phyloP scores from a whole-genome alignment of 140 eudicot genomes.

The Flaveria floridana region DNA sequence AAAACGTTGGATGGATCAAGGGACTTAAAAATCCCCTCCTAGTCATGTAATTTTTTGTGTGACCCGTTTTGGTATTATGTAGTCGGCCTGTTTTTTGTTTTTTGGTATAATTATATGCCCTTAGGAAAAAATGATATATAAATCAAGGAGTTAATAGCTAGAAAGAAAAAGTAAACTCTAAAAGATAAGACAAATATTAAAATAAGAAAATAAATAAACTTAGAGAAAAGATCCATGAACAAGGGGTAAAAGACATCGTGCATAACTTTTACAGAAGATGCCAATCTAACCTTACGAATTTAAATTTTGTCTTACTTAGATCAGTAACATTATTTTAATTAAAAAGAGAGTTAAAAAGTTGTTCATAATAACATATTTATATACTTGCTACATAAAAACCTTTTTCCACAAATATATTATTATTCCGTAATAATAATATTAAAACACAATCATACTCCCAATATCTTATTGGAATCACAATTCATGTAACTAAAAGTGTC shows the following conservation, averaged over 20 bases:
- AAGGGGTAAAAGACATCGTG: constrained; percentile 7
- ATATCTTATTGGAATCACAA: too few relatives aligned
- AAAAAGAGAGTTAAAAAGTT: background rate
- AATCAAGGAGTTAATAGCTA: background rate
- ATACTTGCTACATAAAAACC: background rate
- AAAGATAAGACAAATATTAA: background rate
- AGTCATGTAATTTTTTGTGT: too few relatives aligned
- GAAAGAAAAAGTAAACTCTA: background rate
- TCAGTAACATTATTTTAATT: background rate
- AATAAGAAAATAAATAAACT: background rate
- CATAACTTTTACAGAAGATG: constrained; percentile 1
- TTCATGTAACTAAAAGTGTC: too few relatives aligned
- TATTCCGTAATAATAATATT: too few relatives aligned
- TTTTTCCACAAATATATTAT: too few relatives aligned
- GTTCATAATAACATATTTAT: background rate
- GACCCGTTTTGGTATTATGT: too few relatives aligned
- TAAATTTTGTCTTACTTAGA: constrained; percentile 5
- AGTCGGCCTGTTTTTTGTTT: too few relatives aligned
- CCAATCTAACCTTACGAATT: background rate
- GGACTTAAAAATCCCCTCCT: too few relatives aligned
- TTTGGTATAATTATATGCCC: too few relatives aligned
- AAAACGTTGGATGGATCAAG: too few relatives aligned
- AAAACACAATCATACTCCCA: too few relatives aligned
- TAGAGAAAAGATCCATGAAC: constrained; percentile 12
- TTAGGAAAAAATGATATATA: background rate